Percentiles rank a stretch among this genome's conserved stretches.
phyloP scores from a whole-genome alignment of 805 yeast genomes.

The Pichia californica region DNA sequence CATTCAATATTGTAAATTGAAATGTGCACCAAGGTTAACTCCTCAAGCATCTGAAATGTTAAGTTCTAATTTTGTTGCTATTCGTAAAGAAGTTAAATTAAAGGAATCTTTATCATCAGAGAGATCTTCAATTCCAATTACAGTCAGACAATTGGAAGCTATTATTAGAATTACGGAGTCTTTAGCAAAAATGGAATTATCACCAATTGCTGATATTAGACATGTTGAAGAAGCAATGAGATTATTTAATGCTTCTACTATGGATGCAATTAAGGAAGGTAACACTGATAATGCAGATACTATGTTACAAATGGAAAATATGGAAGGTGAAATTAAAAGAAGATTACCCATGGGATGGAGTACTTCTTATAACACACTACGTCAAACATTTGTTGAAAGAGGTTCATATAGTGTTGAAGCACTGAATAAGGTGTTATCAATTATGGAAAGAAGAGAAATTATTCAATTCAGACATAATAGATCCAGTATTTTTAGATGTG shows the following conservation, averaged over 20 bases:
- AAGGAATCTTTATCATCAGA: conserved; percentile 79
- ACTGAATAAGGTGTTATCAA: conserved; percentile 73
- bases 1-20: conserved; percentile 80
- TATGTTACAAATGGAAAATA: conserved; percentile 64
- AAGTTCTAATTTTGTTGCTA: conserved; percentile 87
- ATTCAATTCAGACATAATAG: conserved; percentile 85
- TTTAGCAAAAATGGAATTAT: conserved; percentile 76
- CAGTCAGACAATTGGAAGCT: conserved; percentile 96
- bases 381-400: conserved; percentile 72
- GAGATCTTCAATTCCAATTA: conserved; percentile 93
- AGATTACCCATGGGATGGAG: conserved; percentile 96
- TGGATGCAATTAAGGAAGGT: conserved; percentile 71
- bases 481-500: conserved; percentile 69
- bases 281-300: conserved; percentile 48
- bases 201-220: conserved; percentile 77
- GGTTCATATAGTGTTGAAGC: conserved; percentile 58
- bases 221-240: conserved; percentile 96
- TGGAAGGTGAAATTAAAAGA: conserved; percentile 80
- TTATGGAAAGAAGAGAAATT: conserved; percentile 81
- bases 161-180: conserved; percentile 93
- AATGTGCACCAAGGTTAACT: conserved; percentile 89
- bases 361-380: conserved; percentile 76
- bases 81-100: conserved; percentile 74
- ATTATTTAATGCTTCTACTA: conserved; percentile 91
- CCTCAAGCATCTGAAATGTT: conserved; percentile 85